Evolutionary conservation across 2,329 filamentous ascomycete species (phyloP).

Genomic region (Hypoxylon sp.): DNA sequence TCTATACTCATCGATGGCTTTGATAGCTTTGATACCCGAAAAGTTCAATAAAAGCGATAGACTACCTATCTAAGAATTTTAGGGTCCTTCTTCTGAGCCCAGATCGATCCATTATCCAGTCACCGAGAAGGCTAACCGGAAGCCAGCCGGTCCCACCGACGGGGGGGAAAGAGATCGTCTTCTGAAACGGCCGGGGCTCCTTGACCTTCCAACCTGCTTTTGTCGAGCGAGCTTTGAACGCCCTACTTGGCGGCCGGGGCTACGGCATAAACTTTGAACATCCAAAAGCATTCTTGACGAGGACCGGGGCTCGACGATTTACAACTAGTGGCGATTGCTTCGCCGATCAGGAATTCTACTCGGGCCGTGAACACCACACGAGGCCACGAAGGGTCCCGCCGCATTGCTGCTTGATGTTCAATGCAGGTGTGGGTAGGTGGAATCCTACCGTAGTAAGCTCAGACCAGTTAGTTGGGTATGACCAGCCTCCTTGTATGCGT

Average conservation of each 20-base stretch:
- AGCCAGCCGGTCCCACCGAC: constrained; percentile 42
- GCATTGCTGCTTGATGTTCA: constrained; percentile 21
- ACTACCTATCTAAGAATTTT: constrained; percentile 13
- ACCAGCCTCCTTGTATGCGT: constrained; percentile 31
- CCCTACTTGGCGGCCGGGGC: constrained; percentile 35
- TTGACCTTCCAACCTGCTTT: constrained; percentile 25
- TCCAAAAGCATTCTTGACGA: constrained; percentile 43
- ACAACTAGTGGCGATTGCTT: constrained; percentile 28
- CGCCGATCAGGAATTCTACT: constrained; percentile 27
- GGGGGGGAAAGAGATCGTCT: constrained; percentile 44
- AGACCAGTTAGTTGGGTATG: constrained; percentile 22
- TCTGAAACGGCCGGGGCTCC: constrained; percentile 44
- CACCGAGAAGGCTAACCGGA: constrained; percentile 35
- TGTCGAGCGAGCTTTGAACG: constrained; percentile 28
- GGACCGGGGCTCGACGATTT: constrained; percentile 33
- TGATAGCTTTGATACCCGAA: neutral
- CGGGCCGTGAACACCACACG: constrained; percentile 17
- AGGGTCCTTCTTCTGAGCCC: constrained; percentile 18
- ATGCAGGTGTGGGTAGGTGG: constrained; percentile 18
- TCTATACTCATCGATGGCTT: neutral
- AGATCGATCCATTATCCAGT: constrained; percentile 31
- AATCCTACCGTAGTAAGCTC: constrained; percentile 43
- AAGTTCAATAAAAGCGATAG: constrained; percentile 6
- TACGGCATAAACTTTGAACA: constrained; percentile 42
- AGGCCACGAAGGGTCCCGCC: constrained; percentile 18